Conservation (phyloP, 2,329 filamentous ascomycete species). For the Sclerotinia glacialis region DNA sequence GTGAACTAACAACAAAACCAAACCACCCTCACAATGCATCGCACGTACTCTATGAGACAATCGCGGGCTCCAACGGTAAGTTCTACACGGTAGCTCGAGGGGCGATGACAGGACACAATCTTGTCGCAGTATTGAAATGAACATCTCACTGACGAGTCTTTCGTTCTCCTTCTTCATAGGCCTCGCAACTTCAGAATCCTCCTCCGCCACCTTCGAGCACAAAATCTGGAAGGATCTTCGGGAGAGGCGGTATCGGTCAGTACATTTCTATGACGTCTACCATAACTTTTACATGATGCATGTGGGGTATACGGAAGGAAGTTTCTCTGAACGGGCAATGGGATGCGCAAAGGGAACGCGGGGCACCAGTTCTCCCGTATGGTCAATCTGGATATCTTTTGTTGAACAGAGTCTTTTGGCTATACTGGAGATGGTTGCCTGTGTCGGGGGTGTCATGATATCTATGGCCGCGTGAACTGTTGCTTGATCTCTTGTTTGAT, state of each 20-base stretch:
- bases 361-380: not conserved
- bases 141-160: slow-evolving; percentile 22
- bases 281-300: not conserved
- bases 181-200: slow-evolving; percentile 74
- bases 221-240: slow-evolving; percentile 87
- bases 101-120: not conserved
- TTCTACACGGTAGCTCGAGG: slow-evolving; percentile 31
- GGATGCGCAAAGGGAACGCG: not conserved
- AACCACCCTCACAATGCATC: slow-evolving; percentile 68
- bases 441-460: not conserved
- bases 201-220: slow-evolving; percentile 89
- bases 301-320: not conserved
- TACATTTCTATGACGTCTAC: slow-evolving; percentile 37
- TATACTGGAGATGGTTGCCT: not conserved
- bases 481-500: not conserved
- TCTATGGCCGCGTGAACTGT: too few species aligned
- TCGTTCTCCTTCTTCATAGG: slow-evolving; percentile 25
- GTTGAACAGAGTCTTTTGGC: not conserved
- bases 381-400: not conserved
- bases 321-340: not conserved
- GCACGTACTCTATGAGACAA: slow-evolving; percentile 98
- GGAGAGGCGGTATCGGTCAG: slow-evolving; percentile 76
- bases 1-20: not conserved
- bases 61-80: slow-evolving; percentile 90
- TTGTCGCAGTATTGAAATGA: not conserved